Percentiles rank a stretch among this genome's conserved stretches.
Evolutionary conservation across 2,329 filamentous ascomycete genomes (phyloP).

Genomic region (Ophiocordyceps camponoti-saundersi): DNA sequence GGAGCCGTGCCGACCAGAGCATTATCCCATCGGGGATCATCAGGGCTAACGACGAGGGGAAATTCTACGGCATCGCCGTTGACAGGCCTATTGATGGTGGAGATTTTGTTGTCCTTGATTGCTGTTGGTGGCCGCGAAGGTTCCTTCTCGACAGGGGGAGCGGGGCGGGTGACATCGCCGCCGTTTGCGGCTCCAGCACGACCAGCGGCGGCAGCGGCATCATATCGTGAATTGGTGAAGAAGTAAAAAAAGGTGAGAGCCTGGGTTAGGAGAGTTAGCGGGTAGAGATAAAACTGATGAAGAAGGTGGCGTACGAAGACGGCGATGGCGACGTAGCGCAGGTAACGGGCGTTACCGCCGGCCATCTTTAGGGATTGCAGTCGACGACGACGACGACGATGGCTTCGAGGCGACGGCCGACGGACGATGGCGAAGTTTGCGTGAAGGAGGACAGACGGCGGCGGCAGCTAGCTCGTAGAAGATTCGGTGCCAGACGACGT

Average conservation of each 20-base stretch:
- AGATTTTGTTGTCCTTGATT: slow-evolving; percentile 7
- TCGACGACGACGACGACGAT: not conserved
- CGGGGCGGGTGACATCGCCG: too few relatives aligned
- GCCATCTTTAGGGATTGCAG: slow-evolving; percentile 29
- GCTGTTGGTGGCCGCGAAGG: slow-evolving; percentile 3
- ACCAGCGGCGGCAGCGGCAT: slow-evolving; percentile 17
- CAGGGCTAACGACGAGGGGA: slow-evolving; percentile 34
- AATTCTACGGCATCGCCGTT: slow-evolving; percentile 16
- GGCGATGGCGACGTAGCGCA: slow-evolving; percentile 65
- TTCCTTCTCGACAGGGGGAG: not conserved
- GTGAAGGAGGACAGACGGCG: not conserved
- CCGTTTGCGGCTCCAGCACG: not conserved
- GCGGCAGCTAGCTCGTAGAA: not conserved
- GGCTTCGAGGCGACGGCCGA: not conserved
- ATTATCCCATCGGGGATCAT: slow-evolving; percentile 33
- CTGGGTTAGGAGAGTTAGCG: slow-evolving; percentile 20
- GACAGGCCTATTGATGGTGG: slow-evolving; percentile 8
- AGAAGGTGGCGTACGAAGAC: slow-evolving; percentile 49
- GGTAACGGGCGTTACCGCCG: slow-evolving; percentile 55
- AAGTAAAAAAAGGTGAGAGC: slow-evolving; percentile 65
- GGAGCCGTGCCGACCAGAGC: slow-evolving; percentile 34
- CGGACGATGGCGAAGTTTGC: not conserved
- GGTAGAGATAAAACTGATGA: not conserved
- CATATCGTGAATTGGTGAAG: slow-evolving; percentile 43
- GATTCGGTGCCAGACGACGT: not conserved